Base-by-base conservation (phyloP, 805 yeast genomes). In the Metschnikowia picachoensis region DNA sequence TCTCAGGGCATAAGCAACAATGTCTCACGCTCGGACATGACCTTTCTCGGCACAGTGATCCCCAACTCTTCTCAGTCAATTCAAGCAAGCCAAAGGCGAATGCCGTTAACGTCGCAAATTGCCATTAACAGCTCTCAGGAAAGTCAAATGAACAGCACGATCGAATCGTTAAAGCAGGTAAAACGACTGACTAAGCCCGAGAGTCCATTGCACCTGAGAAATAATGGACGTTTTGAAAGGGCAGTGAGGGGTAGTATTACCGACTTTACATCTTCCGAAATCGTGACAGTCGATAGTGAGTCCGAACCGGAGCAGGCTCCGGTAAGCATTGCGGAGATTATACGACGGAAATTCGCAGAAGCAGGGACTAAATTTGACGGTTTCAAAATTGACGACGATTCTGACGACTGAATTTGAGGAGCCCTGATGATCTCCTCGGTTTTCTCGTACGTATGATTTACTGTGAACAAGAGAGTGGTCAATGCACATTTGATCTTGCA, bases 71-170 rank as follows among this genome's bases (percentile, higher is more conserved):
- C 48, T 4, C 51, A 41, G 39, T 41, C 47, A 12, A 35, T 41
- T 1, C 30, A 36, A 4, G 34, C 41, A 4, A 45, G 33, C 38
- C 44, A 45, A 36, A 39, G 38, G 13, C 37, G 30, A 13, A 31
- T 32, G 32, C 41, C 44, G 17, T 31, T 40, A 29, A 34, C 41
- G 11, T 45, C 48, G 13, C 48, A 37, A 29, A 36, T 45, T n/a
- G 48, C 44, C 31, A 38, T 45, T 7, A 45, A 45, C 25, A 45
- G 48, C 33, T 45, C 48, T 45, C 48, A 35, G 38, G 48, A 40
- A n/a, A 40, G 39, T 31, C 40, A 25, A 13, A 35, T 32, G 27
- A 31, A 40, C 33, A 35, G 38, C 30, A 36, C 44, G 14, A 32
- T 31, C 11, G 13, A 40, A 7, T 32, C 41, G 11, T 28, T 32